Base-by-base conservation (phyloP, 352 stramenopile species). In the Peronosclerospora sorghi region DNA sequence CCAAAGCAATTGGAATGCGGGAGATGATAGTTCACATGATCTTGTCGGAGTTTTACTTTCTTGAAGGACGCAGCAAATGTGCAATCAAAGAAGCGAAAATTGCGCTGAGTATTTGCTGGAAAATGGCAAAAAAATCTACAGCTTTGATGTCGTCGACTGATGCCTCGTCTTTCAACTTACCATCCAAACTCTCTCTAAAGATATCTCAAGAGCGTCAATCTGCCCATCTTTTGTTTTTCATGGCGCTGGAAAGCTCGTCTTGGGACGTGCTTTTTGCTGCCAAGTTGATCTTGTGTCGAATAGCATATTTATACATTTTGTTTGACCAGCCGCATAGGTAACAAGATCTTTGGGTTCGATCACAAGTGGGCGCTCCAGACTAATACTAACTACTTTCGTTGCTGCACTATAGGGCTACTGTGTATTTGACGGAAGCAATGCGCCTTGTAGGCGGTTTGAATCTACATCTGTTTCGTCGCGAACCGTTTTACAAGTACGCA, bases 21-120 rank as follows among this genome's bases (percentile, higher is more conserved):
- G 70, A 87, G 30, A 36, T 81, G 5, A 34, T 78, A 14, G 32
- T 81, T 20, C 65, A 70, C 10, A 42, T 65, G 35, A 56, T 79
- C 27, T 26, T 77, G 21, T 83, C 72, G 0, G 63, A 85, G 26
- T 63, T 83, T 32, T 32, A 67, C 32, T 83, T 85, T 49, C 51
- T 42, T 2, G 54, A 72, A 63, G 72, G 75, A 1, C 51, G 56
- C 32, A 55, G 48, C 9, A 48, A 57, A 13, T 44, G 43, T 15
- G 68, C 75, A n/a, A 69, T 87, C 24, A 36, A 36, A 10, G 65
- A 83, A n/a, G n/a, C n/a, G n/a, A n/a, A n/a, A n/a, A n/a, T n/a
- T n/a, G n/a, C n/a, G n/a, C n/a, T n/a, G n/a, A 46, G 64, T 6
- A 65, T 87, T 41, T 87, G 72, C 39, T 85, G 69, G 68, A 83